Evolutionary conservation across 2,329 filamentous ascomycete genomes (phyloP), one percentile per base, ranked within the genome.

Genomic region (Aspergillus sp.): DNA sequence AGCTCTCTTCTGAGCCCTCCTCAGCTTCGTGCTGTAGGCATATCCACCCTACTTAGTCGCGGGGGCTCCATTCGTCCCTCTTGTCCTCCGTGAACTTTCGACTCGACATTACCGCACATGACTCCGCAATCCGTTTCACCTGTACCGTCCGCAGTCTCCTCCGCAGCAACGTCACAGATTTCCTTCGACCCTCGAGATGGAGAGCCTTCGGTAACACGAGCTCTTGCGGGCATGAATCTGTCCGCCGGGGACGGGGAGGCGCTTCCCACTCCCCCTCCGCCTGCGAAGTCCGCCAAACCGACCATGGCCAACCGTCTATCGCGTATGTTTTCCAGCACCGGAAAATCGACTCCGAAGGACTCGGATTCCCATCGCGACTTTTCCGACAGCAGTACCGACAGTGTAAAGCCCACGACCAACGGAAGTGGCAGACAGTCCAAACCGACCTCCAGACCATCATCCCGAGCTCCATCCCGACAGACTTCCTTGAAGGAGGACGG

Each of bases 241-340:
- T 68, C 69, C 60, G 63, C 65, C 49, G 52, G 57, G 54, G 72
- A 71, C 55, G 71, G 71, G 59, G 66, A 69, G 49, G 58, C 58
- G 20, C 63, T 68, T 50, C 63, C 71, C 55, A 44, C 60, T 19
- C 62, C 58, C 51, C 68, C 59, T 54, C 60, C 43, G 54, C 55
- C 58, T 44, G 55, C 62, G 14, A 74, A 73, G 54, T 60, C 65
- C 7, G 61, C 65, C 32, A 75, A 65, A 61, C 61, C 71, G 17
- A 76, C 71, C 22, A 76, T 77, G 74, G 68, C 74, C 45, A 63
- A 69, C 56, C 73, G 73, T 45, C 61, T 77, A 44, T 73, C 74
- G 16, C 74, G 75, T 55, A 77, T 77, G 72, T 77, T 77, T 58
- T 70, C 72, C 20, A 65, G 70, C 50, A 65, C 69, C n/a, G 71